phyloP scores from a whole-genome alignment of 2,329 filamentous ascomycete species.

The Hortaea sp. region DNA sequence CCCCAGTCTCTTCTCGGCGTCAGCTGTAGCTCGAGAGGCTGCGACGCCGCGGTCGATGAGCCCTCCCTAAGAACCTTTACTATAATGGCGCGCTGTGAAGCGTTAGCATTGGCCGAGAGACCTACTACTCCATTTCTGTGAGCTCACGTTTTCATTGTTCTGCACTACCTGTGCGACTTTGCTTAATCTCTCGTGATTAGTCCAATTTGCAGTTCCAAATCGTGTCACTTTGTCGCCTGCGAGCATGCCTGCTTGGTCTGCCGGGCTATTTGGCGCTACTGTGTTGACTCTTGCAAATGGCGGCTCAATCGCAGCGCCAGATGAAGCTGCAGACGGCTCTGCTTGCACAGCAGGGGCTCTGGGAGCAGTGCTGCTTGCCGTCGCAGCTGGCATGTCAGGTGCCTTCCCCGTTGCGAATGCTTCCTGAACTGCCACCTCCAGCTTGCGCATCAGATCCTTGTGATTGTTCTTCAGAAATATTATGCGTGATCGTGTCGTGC shows the following conservation, averaged over 20 bases:
- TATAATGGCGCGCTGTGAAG: conserved; percentile 52
- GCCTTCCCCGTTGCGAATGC: conserved; percentile 55
- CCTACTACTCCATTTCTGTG: background rate
- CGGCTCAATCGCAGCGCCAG: conserved; percentile 35
- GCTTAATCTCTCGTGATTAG: conserved; percentile 75
- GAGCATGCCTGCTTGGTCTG: conserved; percentile 69
- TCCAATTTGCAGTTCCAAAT: conserved; percentile 74
- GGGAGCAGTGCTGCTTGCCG: background rate
- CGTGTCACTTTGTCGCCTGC: conserved; percentile 70
- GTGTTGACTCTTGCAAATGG: conserved; percentile 87
- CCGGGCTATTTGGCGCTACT: conserved; percentile 68
- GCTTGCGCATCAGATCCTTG: conserved; percentile 71
- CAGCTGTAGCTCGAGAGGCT: conserved; percentile 56
- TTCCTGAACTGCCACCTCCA: conserved; percentile 80
- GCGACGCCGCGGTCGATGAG: conserved; percentile 52
- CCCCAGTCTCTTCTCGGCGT: conserved; percentile 78
- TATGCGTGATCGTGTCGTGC: conserved; percentile 84
- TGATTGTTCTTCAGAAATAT: conserved; percentile 88
- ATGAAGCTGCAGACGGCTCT: background rate
- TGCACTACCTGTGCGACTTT: conserved; percentile 86
- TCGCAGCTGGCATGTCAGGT: conserved; percentile 3
- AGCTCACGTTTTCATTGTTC: conserved; percentile 76
- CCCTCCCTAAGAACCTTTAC: conserved; percentile 56
- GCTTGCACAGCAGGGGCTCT: background rate
- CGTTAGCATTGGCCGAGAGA: conserved; percentile 6